Base-by-base conservation (phyloP, 257 asterid species). In the Anisodus tanguticus region DNA sequence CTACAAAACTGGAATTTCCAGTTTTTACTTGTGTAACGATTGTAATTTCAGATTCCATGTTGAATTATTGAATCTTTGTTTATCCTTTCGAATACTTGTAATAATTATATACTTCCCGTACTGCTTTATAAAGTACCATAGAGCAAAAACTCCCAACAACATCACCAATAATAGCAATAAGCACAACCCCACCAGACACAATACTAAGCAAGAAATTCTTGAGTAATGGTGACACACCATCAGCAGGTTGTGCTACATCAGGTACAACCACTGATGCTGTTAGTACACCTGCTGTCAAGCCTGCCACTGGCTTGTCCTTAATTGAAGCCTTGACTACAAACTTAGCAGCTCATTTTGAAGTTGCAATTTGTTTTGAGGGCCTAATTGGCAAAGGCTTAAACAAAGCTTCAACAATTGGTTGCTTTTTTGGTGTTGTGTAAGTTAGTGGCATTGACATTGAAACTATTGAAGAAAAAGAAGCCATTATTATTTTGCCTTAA, bases 141-240 rank as follows among this genome's bases (percentile, higher is more conserved):
- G n/a, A n/a, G n/a, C n/a, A n/a, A n/a, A n/a, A n/a, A n/a, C n/a
- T n/a, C n/a, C n/a, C 97, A 55, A 93, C 41, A 26, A 95, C 88
- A n/a, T 92, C 98, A 11, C 93, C 97, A 26, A 90, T 3, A 39
- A 95, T 80, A 79, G 91, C 94, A n/a, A 62, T 74, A 83, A 90
- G 90, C 60, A 95, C 98, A 6, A 89, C 91, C 19, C 98, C 97
- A 41, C 98, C 98, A 6, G 98, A 95, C 6, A 16, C 91, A 54
- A 92, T 95, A 87, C 98, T 95, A 79, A 91, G 91, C 91, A 93
- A 81, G 92, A 93, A 93, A 88, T 93, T 95, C 90, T 93, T 91
- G 26, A 95, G 93, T 11, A 98, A 95, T 6, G 98, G 97, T 0
- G 97, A 90, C 84, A 86, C 87, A 3, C 91, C 84, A 2, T 60